Base-by-base conservation (phyloP, 768 basidiomycete species). In the Pleurotus pulmonarius region DNA sequence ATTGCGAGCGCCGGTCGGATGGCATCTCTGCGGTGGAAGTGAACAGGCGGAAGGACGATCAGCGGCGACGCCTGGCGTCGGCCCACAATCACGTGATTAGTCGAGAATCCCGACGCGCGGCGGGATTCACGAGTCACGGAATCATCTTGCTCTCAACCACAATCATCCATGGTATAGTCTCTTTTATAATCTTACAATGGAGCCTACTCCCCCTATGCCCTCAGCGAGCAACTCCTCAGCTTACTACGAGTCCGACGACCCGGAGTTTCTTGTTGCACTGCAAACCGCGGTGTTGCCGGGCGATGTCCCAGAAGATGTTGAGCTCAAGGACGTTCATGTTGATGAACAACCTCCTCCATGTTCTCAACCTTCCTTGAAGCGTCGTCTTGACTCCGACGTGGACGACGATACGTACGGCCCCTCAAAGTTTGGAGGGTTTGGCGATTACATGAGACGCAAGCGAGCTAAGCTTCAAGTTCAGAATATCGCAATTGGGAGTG, bases 401-500 rank as follows among this genome's bases (percentile, higher is more conserved):
- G 73, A 78, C 49, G 71, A 75, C 8, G 74, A 77, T 20, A 78
- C 82, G 7, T 97, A 95, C 66, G 91, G 88, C 0, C 82, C 89
- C 2, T 83, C 88, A 26, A 81, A 76, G 37, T 98, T 95, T 67
- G 94, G 92, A 12, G 83, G 83, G 1, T 92, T 85, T 59, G 90
- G 89, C 0, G 87, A 94, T 65, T 98, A 97, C 65, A 93, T 97
- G 92, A 70, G 78, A 2, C 78, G 94, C 58, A 98, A 98, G 72
- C 83, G 96, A 2, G 87, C 89, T 26, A 98, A 98, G 69, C 69
- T 98, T 48, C 90, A 90, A 62, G 84, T 92, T 4, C 90, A 94
- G 71, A 92, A 93, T 58, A 66, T 70, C 1, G 61, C 60, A 13
- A 57, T 60, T 2, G 59, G 62, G 6, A 59, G 16, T 70, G 70